Evolutionary conservation across 2,329 filamentous ascomycete species (phyloP), one percentile per base, ranked within the genome.

Genomic region (Corinectria fuckeliana): DNA sequence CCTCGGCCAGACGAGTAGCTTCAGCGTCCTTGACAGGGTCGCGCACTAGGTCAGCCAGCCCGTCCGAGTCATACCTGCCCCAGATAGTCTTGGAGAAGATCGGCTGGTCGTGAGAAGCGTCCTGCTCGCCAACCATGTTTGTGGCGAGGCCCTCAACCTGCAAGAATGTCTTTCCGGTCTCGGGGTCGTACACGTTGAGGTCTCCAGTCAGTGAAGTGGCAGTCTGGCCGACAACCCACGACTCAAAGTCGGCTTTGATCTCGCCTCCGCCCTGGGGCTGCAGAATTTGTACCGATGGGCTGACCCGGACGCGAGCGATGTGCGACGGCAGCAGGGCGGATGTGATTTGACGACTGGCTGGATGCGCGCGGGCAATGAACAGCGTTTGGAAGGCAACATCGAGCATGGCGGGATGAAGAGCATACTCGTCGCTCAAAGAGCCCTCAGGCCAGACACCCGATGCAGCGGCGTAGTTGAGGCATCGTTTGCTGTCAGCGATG

Each of bases 31-130:
- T 47, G 25, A 28, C 47, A 4, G 49, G 13, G 36, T 61, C 58
- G 11, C 58, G 54, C 3, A 30, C 26, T 23, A 54, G 48, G 34
- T 50, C 54, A 25, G 48, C 48, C 28, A 56, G 34, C 2, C 54
- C 41, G n/a, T 14, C 21, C 9, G 50, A 23, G 16, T 49, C 52
- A 47, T 58, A 56, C 13, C 28, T 16, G 5, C 53, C 58, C 58
- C 58, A 61, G 16, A 61, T 18, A 1, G 58, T 61, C 42, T 61
- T 57, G 14, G 53, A 56, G 39, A 61, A 61, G 16, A 61, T 56
- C 6, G 54, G 58, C 18, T 56, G 58, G 18, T 61, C 58, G 14
- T 56, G 53, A 14, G 45, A 50, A 8, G 58, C 58, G 39, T 58
- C 58, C 23, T 56, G 58, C 25, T 56, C 58, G 3, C 56, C 56